Conservation (phyloP, 805 yeast species). For the Candida chilensis region DNA sequence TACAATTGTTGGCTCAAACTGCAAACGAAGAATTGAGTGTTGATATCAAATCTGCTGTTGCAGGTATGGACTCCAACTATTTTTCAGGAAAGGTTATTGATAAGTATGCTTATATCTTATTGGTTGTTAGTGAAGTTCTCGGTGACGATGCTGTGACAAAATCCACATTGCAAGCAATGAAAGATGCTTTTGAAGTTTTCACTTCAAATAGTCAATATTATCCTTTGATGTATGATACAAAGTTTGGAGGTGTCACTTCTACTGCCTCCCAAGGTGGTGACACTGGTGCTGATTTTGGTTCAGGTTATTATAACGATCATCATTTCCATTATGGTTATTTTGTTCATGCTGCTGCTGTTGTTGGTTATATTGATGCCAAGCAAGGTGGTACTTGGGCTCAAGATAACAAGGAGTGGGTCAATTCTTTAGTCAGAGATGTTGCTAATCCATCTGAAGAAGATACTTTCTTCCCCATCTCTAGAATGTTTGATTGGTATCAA, state of each 20-base stretch:
- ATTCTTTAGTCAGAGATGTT: conserved; percentile 54
- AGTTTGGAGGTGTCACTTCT: conserved; percentile 48
- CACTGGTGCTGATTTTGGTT: conserved; percentile 51
- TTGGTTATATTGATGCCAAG: conserved; percentile 53
- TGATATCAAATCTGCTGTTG: conserved; percentile 32
- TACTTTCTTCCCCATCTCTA: conserved; percentile 49
- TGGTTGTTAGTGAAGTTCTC: conserved; percentile 39
- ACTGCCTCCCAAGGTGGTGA: conserved; percentile 36
- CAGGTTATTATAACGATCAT: conserved; percentile 76
- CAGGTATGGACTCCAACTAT: conserved; percentile 31
- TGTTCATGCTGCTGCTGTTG: conserved; percentile 74
- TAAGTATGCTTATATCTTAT: conserved; percentile 47
- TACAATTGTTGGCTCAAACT: conserved; percentile 29
- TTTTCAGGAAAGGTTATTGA: conserved; percentile 45
- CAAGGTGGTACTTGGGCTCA: conserved; percentile 44
- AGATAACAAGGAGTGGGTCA: conserved; percentile 45
- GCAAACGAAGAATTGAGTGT: conserved; percentile 38
- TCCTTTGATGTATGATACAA: conserved; percentile 48
- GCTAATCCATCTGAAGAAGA: conserved; percentile 52
- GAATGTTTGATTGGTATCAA: conserved; percentile 62
- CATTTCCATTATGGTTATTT: conserved; percentile 85
- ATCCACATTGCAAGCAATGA: conserved; percentile 21
- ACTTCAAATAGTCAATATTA: conserved; percentile 29
- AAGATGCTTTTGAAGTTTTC: conserved; percentile 33
- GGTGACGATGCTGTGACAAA: conserved; percentile 27